Evolutionary conservation across 2,329 filamentous ascomycete species (phyloP).

Genomic region (Penicillium sp.): DNA sequence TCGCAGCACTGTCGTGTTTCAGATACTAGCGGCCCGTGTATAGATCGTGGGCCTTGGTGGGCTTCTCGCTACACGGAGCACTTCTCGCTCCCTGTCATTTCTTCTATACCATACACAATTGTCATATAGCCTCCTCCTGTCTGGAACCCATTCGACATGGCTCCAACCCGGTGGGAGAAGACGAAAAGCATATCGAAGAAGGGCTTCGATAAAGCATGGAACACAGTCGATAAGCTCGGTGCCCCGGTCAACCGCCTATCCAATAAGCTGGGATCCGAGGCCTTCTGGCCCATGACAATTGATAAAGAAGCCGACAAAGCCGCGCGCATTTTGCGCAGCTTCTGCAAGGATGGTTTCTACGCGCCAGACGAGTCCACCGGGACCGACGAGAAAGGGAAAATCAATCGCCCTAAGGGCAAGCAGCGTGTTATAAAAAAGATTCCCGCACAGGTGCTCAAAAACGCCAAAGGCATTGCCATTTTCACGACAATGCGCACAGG

Average conservation of each 20-base stretch:
- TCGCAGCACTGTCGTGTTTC: constrained; percentile 17
- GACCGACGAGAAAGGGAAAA: constrained; percentile 43
- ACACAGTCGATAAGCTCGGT: constrained; percentile 64
- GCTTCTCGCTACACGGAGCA: not conserved
- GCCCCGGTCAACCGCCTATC: constrained; percentile 74
- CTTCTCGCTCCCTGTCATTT: not conserved
- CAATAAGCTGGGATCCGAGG: constrained; percentile 75
- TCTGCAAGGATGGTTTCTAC: constrained; percentile 78
- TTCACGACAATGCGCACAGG: constrained; percentile 96
- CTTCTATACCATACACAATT: not conserved
- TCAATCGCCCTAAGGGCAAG: constrained; percentile 55
- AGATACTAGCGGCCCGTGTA: constrained; percentile 6
- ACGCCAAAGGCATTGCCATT: constrained; percentile 84
- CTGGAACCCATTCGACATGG: constrained; percentile 27
- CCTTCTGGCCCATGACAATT: constrained; percentile 79
- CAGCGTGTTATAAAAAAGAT: constrained; percentile 75
- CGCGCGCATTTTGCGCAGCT: constrained; percentile 80
- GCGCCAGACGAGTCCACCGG: constrained; percentile 50
- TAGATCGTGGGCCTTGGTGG: constrained; percentile 8
- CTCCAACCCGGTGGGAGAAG: constrained; percentile 56
- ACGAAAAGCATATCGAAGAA: constrained; percentile 54
- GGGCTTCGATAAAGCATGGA: constrained; percentile 71
- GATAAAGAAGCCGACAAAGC: constrained; percentile 91
- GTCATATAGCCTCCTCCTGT: not conserved
- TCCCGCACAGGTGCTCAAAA: constrained; percentile 76